Evolutionary conservation across 108 stramenopile species (phyloP), one percentile per base, ranked within the genome.

Genomic region (Nitzschia sp.): DNA sequence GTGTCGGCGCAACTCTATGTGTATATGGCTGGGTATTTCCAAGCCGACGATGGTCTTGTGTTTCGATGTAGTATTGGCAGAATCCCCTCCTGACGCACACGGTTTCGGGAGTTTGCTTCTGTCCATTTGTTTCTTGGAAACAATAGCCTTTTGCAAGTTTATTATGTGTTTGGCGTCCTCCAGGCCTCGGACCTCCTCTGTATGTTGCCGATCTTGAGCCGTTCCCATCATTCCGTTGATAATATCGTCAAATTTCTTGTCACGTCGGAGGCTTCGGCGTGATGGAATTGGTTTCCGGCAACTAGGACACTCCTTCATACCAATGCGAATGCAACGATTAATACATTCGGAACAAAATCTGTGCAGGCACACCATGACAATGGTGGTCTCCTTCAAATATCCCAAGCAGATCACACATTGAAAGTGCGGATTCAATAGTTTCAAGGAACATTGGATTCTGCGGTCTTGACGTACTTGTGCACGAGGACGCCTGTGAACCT

Each of bases 201-300:
- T 56, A 6, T 24, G 29, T 56, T 56, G 26, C 22, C 29, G 12
- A 15, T 56, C 55, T 24, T 14, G 15, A 20, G 55, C 20, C 3
- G 26, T 56, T 2, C 67, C 67, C 58, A 60, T 22, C 39, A 68
- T 57, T 15, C 38, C 19, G 37, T 57, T 24, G 19, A 68, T 42
- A 15, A 68, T 58, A 9, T 21, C 15, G 52, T 68, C 67, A 57
- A 68, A 68, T 57, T 57, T 57, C 6, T 19, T 22, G 54, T 70
- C 69, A 14, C 22, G 46, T 44, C 77, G 71, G 6, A 87, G 69
- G 53, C 69, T 67, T 26, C 86, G 68, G 38, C 79, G 57, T 1
- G 79, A 80, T 0, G 83, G 81, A 20, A 87, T 82, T 26, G 83
- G 81, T 20, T 83, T 80, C 29, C 86, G 80, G 41, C 86, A 87